Conservation (phyloP, 768 basidiomycete species). For the Russula sp. region DNA sequence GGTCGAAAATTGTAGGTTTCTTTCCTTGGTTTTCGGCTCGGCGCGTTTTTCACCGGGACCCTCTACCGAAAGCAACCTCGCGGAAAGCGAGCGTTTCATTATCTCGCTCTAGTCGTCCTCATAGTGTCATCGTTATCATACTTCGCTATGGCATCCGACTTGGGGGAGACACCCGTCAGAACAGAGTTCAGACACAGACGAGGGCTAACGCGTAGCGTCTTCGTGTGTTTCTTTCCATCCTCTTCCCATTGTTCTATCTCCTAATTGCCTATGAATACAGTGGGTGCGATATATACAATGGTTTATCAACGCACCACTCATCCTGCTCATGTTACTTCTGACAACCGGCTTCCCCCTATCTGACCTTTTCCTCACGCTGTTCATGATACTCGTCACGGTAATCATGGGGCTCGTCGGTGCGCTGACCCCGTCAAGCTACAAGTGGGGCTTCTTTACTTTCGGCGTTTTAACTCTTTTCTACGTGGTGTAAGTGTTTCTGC, state of each 20-base stretch:
- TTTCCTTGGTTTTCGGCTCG: background rate
- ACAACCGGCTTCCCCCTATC: slow-evolving; percentile 48
- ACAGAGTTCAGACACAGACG: slow-evolving; percentile 40
- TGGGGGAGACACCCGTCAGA: slow-evolving; percentile 47
- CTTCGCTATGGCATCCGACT: slow-evolving; percentile 56
- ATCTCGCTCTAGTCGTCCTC: slow-evolving; percentile 47
- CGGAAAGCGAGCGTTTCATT: slow-evolving; percentile 50
- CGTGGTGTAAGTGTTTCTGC: slow-evolving; percentile 42
- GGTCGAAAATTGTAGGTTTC: slow-evolving; percentile 39
- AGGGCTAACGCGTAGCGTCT: slow-evolving; percentile 40
- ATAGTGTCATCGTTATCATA: slow-evolving; percentile 48
- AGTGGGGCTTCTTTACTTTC: slow-evolving; percentile 52
- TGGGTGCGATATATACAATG: slow-evolving; percentile 55
- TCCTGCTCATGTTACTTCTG: slow-evolving; percentile 48
- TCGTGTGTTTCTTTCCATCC: slow-evolving; percentile 38
- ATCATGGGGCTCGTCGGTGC: slow-evolving; percentile 49
- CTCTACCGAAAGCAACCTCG: slow-evolving; percentile 36
- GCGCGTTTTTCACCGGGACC: background rate
- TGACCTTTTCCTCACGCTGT: slow-evolving; percentile 46
- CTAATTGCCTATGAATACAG: slow-evolving; percentile 30
- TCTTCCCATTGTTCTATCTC: too few species aligned
- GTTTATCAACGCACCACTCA: slow-evolving; percentile 54
- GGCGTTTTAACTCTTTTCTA: slow-evolving; percentile 48
- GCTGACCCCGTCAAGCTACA: slow-evolving; percentile 50
- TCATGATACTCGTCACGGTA: slow-evolving; percentile 50